Percentiles rank a stretch among this genome's conserved stretches.
Conservation (phyloP, 148 eudicot genomes). For the Diospyros lotus region DNA sequence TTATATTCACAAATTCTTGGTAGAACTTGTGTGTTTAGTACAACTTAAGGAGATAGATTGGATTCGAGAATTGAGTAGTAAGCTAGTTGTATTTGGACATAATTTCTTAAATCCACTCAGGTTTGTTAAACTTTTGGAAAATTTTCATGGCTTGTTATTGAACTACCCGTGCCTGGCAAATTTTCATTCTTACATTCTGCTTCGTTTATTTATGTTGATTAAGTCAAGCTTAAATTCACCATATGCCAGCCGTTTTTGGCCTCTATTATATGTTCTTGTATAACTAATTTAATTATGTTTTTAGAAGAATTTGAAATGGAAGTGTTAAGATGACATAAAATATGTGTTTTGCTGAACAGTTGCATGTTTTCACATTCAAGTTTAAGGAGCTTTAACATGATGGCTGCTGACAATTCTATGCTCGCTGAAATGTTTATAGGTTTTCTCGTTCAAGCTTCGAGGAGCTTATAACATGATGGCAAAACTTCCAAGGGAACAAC, state of each 20-base stretch:
- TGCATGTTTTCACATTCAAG: too few species aligned
- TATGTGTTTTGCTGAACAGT: not conserved
- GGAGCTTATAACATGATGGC: constrained; percentile 99
- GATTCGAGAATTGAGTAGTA: too few species aligned
- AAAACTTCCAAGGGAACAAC: constrained; percentile 68
- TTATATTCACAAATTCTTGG: too few species aligned
- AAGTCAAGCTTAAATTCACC: not conserved
- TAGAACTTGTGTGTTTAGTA: too few species aligned
- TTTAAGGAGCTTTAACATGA: too few species aligned
- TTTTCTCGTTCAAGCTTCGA: constrained; percentile 89
- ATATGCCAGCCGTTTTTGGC: not conserved
- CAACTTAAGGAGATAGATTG: too few species aligned
- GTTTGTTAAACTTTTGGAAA: not conserved
- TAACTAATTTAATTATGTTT: not conserved
- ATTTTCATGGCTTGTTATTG: not conserved
- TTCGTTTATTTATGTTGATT: not conserved
- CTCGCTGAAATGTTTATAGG: constrained; percentile 36
- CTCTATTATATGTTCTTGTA: not conserved
- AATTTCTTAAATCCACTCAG: too few species aligned
- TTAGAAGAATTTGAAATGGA: not conserved
- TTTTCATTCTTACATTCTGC: not conserved
- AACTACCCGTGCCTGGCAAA: not conserved
- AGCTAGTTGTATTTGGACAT: too few species aligned
- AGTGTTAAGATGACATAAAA: not conserved
- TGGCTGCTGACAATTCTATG: not conserved